These are phyloP conservation scores for Rhododendron mucronatum DNA, from an alignment of 148 eudicot species.

Conservation along the genomic window DNA sequence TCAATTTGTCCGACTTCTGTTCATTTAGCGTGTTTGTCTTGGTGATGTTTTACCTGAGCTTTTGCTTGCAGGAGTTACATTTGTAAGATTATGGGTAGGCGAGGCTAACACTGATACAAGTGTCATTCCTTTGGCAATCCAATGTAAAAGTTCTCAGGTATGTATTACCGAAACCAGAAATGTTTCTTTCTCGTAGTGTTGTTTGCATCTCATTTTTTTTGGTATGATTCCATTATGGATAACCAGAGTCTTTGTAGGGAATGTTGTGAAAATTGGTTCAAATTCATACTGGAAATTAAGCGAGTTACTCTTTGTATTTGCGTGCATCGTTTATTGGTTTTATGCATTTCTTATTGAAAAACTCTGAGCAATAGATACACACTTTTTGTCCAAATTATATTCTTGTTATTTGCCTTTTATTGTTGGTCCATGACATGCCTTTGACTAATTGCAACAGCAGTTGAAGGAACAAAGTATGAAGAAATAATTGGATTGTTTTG, in stretches of 20 bases:
- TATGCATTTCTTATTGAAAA: neutral
- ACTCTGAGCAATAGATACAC: neutral
- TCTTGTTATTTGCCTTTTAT: neutral
- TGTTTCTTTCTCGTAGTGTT: neutral
- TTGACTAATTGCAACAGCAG: neutral
- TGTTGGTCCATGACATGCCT: neutral
- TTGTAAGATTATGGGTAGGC: constrained; percentile 71
- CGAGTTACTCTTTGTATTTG: neutral
- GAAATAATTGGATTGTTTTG: neutral
- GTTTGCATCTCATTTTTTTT: neutral
- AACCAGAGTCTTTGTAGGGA: neutral
- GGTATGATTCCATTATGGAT: neutral
- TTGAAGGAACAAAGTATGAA: neutral
- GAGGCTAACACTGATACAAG: constrained; percentile 39
- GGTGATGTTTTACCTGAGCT: constrained; percentile 7
- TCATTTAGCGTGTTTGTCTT: neutral
- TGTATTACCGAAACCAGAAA: constrained; percentile 9
- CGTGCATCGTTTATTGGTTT: neutral
- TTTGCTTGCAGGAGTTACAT: constrained; percentile 48
- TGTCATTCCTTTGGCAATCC: constrained; percentile 58
- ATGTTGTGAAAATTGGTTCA: neutral
- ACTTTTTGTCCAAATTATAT: neutral
- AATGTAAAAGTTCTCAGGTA: constrained; percentile 51
- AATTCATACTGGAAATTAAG: neutral
- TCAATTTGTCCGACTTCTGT: neutral